Evolutionary conservation across 208 protist species (phyloP), one percentile per base, ranked within the genome.

Genomic region (Acanthamoeba triangularis): DNA sequence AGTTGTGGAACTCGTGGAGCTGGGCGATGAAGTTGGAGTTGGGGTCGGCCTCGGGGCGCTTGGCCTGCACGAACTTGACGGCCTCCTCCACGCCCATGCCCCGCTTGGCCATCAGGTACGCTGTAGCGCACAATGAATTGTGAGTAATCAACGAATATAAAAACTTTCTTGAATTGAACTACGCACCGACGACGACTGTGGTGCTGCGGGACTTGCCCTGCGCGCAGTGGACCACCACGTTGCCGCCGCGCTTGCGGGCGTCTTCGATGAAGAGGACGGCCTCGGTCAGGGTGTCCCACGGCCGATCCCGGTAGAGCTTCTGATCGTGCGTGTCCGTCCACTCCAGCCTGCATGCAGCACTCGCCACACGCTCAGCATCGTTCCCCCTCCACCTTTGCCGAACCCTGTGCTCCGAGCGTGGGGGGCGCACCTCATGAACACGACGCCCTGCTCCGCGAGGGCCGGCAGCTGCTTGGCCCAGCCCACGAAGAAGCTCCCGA

Each of bases 191-290:
- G 0, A 90, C 44, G 3, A 65, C 82, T 0, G 82, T 90, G 18
- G 52, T 23, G 47, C 52, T 67, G 7, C 82, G 82, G 0, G 82
- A 90, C 47, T 35, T 59, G 82, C 82, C 82, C 54, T 90, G 82
- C 5, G 82, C 82, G 23, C 82, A 67, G 82, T 82, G 74, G 10
- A 82, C 74, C 74, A 28, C 74, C 41, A 82, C 74, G 37, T 82
- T 82, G 20, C 74, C 52, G 6, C 82, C 82, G 6, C 14, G 8
- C 54, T 65, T 90, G 82, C 41, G 82, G 18, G 49, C 82, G n/a
- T 90, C 82, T 25, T 90, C 52, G 82, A 90, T 90, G 82, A 90
- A 90, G 41, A 65, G 82, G 30, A 63, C 25, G 52, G 52, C 28
- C 37, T 90, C 82, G 16, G 20, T 37, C 6, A 90, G 30, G 6